Conservation (phyloP, 805 yeast species). For the Metschnikowia lachancei region DNA sequence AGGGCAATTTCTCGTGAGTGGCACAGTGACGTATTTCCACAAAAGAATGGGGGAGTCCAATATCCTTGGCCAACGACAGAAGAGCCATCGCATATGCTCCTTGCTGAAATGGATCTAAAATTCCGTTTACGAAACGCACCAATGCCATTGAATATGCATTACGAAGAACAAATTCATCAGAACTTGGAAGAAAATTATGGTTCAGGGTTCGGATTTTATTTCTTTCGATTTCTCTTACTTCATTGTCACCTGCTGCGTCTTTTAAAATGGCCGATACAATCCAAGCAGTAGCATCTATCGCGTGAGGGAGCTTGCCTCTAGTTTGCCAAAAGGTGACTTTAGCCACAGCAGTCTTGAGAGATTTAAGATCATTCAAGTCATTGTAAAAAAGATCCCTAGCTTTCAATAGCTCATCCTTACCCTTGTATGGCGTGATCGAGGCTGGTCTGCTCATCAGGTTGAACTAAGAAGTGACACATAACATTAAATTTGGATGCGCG, state of each 20-base stretch:
- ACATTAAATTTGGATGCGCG: neutral
- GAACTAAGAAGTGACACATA: neutral
- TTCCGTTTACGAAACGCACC: conserved; percentile 85
- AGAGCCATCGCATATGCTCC: conserved; percentile 76
- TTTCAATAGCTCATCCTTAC: conserved; percentile 10
- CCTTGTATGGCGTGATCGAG: conserved; percentile 13
- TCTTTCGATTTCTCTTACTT: neutral
- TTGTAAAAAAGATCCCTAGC: conserved; percentile 11
- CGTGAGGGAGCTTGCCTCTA: conserved; percentile 69
- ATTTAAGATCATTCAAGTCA: neutral
- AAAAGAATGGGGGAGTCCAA: conserved; percentile 72
- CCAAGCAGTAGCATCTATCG: conserved; percentile 62
- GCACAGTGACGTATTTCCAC: conserved; percentile 89
- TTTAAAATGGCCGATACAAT: conserved; percentile 49
- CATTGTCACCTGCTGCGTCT: conserved; percentile 19
- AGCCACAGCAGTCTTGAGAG: conserved; percentile 10
- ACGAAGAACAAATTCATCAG: conserved; percentile 35
- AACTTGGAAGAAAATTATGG: neutral
- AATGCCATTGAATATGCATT: conserved; percentile 69
- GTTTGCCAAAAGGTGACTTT: conserved; percentile 52
- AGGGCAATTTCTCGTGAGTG: conserved; percentile 84
- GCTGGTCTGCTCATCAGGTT: neutral
- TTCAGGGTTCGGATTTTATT: neutral
- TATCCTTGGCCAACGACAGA: conserved; percentile 63
- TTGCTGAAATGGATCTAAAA: conserved; percentile 83